A percentile compares a stretch with the other conserved stretches of the same genome.
These are phyloP conservation scores for Phaeotremella fagi DNA, from an alignment of 768 basidiomycete species.

Conservation along the genomic window DNA sequence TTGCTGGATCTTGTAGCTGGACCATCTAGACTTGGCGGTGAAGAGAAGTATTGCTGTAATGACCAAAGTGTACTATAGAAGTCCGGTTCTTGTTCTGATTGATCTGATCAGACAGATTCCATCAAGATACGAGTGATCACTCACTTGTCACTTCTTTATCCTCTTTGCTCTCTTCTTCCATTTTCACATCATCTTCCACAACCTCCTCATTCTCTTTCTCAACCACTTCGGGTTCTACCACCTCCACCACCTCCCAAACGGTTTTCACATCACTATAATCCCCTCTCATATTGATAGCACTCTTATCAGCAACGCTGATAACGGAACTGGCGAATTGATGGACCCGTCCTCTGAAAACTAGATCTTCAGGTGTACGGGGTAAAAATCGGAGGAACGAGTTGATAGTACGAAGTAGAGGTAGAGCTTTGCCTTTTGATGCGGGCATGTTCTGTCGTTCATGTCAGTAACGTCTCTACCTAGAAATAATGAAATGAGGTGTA, in stretches of 20 bases:
- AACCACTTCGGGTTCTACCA: not conserved
- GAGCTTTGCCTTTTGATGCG: slow-evolving; percentile 41
- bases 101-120: not conserved
- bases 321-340: slow-evolving; percentile 42
- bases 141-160: not conserved
- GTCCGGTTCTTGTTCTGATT: slow-evolving; percentile 2
- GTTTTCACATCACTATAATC: slow-evolving; percentile 39
- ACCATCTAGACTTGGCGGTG: slow-evolving; percentile 32
- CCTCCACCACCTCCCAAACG: slow-evolving; percentile 29
- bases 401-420: slow-evolving; percentile 34
- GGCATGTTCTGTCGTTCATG: slow-evolving; percentile 34
- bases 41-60: slow-evolving; percentile 39
- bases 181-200: slow-evolving; percentile 18
- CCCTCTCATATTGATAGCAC: slow-evolving; percentile 42
- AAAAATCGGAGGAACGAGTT: slow-evolving; percentile 41
- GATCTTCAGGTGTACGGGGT: slow-evolving; percentile 38
- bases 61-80: slow-evolving; percentile 44
- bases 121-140: not conserved
- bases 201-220: slow-evolving; percentile 10
- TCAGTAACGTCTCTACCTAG: not conserved
- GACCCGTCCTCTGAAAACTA: slow-evolving; percentile 40
- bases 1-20: slow-evolving; percentile 5
- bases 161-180: slow-evolving; percentile 1
- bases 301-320: slow-evolving; percentile 45
- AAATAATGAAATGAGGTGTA: not conserved